phyloP scores from a whole-genome alignment of 2,329 filamentous ascomycete genomes.

The Claviceps monticola region DNA sequence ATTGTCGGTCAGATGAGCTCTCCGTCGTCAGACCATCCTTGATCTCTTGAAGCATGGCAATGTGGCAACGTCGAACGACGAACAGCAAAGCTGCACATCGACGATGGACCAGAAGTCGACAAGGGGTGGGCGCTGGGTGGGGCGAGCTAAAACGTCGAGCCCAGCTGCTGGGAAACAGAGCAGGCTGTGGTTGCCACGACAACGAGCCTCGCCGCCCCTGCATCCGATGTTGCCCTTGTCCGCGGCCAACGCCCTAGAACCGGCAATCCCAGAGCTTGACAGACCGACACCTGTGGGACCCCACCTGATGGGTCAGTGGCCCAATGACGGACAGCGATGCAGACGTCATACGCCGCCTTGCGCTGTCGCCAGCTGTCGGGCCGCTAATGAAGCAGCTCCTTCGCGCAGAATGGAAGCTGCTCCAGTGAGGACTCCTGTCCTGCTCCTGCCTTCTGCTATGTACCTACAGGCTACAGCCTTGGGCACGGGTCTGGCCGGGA shows the following conservation, averaged over 20 bases:
- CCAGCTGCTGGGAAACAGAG: conserved; percentile 9
- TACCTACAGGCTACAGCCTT: no score
- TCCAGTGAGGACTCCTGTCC: no score
- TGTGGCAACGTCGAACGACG: conserved; percentile 4
- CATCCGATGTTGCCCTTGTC: neutral
- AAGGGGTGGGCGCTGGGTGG: neutral
- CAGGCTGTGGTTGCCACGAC: conserved; percentile 8
- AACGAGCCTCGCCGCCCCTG: conserved; percentile 2
- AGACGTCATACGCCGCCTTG: neutral
- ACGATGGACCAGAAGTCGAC: neutral
- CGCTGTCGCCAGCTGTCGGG: neutral
- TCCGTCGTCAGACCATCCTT: neutral
- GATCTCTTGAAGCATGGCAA: conserved; percentile 2
- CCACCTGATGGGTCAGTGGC: neutral
- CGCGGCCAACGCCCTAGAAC: conserved; percentile 3
- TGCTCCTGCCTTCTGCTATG: no score
- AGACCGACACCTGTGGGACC: neutral
- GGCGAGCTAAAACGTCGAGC: neutral
- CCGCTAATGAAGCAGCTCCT: no score
- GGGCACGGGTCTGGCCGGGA: no score
- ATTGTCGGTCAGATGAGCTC: neutral
- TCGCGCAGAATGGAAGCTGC: no score
- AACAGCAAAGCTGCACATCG: conserved; percentile 2
- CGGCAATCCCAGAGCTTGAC: neutral
- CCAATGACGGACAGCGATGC: neutral